These are phyloP conservation scores for Plantago rigida DNA, from an alignment of 305 asterid species.

Conservation along the genomic window DNA sequence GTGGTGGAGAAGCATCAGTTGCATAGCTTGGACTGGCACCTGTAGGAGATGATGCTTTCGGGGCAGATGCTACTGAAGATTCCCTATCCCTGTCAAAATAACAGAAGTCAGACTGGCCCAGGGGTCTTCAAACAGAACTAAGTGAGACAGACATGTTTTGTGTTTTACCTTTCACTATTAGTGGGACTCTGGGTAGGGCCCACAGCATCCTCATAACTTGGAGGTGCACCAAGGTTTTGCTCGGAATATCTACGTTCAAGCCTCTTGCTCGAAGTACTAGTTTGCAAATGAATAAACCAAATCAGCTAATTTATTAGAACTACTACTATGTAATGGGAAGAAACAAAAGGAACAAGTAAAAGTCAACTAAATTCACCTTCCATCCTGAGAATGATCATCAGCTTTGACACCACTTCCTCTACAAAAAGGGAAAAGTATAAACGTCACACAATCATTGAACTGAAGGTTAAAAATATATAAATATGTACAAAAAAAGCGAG, in stretches of 20 bases:
- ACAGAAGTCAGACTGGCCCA: constrained; percentile 26
- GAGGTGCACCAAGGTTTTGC: constrained; percentile 60
- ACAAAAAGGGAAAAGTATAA: constrained; percentile 24
- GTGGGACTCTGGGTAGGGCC: constrained; percentile 62
- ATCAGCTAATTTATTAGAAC: constrained; percentile 1
- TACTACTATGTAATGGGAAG: constrained; percentile 7
- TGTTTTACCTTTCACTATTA: constrained; percentile 50
- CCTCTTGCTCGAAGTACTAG: constrained; percentile 38
- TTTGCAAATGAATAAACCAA: constrained; percentile 22
- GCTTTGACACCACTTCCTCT: constrained; percentile 66
- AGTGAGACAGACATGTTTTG: constrained; percentile 15
- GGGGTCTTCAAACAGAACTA: constrained; percentile 21
- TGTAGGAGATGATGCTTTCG: constrained; percentile 50
- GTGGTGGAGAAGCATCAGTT: constrained; percentile 33
- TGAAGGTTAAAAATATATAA: neutral
- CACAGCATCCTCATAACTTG: constrained; percentile 76
- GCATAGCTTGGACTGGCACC: constrained; percentile 49
- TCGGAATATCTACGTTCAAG: constrained; percentile 55
- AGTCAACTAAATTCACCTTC: constrained; percentile 45
- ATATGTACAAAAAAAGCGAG: too few species aligned
- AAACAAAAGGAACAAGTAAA: constrained; percentile 13
- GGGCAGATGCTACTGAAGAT: constrained; percentile 46
- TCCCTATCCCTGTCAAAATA: constrained; percentile 56
- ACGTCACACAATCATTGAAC: neutral
- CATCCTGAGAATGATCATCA: constrained; percentile 71